Conservation (phyloP, 106 monocot species). For the Cymbidium sinense region DNA sequence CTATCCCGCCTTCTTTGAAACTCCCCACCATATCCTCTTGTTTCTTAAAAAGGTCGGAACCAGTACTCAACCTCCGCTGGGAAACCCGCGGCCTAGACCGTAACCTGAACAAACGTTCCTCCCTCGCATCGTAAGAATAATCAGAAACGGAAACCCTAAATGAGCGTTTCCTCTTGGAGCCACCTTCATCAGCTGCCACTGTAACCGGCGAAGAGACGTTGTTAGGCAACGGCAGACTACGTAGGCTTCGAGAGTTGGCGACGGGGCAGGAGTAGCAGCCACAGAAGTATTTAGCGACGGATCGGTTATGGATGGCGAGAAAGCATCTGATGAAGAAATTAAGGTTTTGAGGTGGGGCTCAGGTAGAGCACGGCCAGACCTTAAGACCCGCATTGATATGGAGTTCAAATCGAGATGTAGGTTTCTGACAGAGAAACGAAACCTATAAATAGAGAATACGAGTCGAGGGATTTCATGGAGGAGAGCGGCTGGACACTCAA, state of each 20-base stretch:
- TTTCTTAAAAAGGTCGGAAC: constrained; percentile 1
- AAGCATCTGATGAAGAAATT: constrained; percentile 9
- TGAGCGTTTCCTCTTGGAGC: constrained; percentile 12
- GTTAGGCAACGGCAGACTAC: constrained; percentile 42
- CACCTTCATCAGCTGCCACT: background rate
- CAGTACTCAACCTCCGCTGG: constrained; percentile 11
- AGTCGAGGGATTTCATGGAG: background rate
- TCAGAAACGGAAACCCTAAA: background rate
- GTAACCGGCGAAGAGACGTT: background rate
- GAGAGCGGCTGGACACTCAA: background rate
- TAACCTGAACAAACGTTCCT: background rate
- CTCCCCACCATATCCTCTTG: constrained; percentile 5
- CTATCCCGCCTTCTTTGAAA: background rate
- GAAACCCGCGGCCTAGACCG: constrained; percentile 7
- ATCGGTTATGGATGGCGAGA: constrained; percentile 2
- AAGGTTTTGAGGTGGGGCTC: constrained; percentile 12
- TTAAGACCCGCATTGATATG: constrained; percentile 4
- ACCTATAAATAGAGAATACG: background rate
- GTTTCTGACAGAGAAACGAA: background rate
- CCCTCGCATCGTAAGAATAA: background rate
- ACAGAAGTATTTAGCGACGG: background rate
- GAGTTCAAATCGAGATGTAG: background rate
- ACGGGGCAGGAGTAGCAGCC: background rate
- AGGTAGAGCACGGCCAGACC: constrained; percentile 4
- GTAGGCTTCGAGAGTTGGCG: constrained; percentile 12